phyloP scores from a whole-genome alignment of 2,329 filamentous ascomycete genomes.

The Eurotiales sp. region DNA sequence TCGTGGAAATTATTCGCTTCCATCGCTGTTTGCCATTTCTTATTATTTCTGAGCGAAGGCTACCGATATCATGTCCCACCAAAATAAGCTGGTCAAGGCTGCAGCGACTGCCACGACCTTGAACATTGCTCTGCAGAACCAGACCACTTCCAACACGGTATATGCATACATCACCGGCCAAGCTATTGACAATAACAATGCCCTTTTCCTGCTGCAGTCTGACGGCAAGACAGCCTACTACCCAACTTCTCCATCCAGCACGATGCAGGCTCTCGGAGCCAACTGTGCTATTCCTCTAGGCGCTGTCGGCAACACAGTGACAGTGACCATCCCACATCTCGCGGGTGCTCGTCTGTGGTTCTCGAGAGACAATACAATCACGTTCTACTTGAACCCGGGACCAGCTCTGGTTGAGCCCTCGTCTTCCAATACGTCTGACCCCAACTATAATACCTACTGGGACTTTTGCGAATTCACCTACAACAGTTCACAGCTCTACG shows the following conservation, averaged over 20 bases:
- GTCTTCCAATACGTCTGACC: constrained; percentile 61
- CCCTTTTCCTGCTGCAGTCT: constrained; percentile 59
- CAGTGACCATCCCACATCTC: constrained; percentile 64
- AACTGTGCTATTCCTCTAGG: constrained; percentile 65
- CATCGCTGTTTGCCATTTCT: background rate
- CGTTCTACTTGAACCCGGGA: constrained; percentile 67
- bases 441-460: constrained; percentile 61
- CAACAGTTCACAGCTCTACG: constrained; percentile 59
- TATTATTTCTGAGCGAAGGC: background rate
- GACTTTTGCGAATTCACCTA: constrained; percentile 68
- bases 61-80: background rate
- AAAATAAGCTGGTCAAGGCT: background rate
- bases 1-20: too few species aligned
- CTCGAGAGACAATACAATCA: constrained; percentile 56
- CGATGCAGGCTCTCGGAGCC: constrained; percentile 47
- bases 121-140: constrained; percentile 62
- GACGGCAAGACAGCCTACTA: constrained; percentile 65
- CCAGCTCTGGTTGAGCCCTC: constrained; percentile 72
- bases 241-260: constrained; percentile 56
- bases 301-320: constrained; percentile 55
- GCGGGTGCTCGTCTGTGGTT: constrained; percentile 72
- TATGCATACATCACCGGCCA: constrained; percentile 70
- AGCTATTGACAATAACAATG: constrained; percentile 57
- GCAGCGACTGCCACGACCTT: constrained; percentile 34
- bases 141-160: constrained; percentile 56